Percentiles rank a stretch among this genome's conserved stretches.
phyloP scores from a whole-genome alignment of 2,329 filamentous ascomycete species.

The Kalmusia sp. region DNA sequence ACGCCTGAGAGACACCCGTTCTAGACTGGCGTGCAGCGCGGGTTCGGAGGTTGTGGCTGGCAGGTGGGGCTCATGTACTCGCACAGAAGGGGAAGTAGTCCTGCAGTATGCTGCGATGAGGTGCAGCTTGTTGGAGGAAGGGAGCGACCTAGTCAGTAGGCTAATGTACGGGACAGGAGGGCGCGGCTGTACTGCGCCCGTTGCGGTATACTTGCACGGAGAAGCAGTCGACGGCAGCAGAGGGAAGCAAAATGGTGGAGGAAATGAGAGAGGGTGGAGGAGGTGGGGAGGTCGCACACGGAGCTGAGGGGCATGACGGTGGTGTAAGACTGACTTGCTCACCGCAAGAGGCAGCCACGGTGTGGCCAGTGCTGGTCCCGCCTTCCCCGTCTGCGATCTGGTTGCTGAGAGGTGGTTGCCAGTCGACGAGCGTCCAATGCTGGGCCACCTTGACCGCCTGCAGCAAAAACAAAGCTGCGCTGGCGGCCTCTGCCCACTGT shows the following conservation, averaged over 20 bases:
- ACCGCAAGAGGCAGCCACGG: conserved; percentile 7
- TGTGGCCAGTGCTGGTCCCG: background rate
- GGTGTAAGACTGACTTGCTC: background rate
- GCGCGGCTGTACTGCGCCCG: background rate
- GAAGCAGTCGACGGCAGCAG: background rate
- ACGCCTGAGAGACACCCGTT: background rate
- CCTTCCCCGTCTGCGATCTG: background rate
- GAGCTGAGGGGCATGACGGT: background rate
- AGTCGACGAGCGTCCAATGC: background rate
- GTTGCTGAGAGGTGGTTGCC: background rate
- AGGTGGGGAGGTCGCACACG: background rate
- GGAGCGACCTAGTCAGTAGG: conserved; percentile 22
- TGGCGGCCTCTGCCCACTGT: background rate
- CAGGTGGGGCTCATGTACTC: conserved; percentile 20
- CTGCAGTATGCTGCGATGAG: conserved; percentile 13
- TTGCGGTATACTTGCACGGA: conserved; percentile 11
- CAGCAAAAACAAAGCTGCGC: background rate
- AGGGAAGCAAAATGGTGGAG: background rate
- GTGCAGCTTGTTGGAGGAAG: conserved; percentile 27
- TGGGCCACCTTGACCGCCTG: conserved; percentile 3
- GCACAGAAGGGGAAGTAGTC: conserved; percentile 26
- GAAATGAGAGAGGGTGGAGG: background rate
- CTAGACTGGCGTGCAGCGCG: conserved; percentile 10
- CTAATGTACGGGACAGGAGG: conserved; percentile 30
- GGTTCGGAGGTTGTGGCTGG: conserved; percentile 19